Conservation (phyloP, 2,329 filamentous ascomycete genomes). For the Fusarium falciforme region DNA sequence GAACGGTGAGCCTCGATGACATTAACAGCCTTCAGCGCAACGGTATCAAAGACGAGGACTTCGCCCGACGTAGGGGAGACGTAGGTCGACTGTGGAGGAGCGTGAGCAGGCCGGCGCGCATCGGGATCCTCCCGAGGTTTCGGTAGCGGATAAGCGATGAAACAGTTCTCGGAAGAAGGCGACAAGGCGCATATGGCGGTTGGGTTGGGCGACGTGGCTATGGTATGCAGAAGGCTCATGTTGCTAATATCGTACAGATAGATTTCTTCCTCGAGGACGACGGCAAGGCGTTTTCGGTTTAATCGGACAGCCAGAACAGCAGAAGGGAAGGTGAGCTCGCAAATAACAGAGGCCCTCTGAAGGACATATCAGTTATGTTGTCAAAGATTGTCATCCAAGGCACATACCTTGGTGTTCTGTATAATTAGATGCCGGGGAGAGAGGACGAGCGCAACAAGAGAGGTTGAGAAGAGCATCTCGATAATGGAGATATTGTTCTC, state of each 20-base stretch:
- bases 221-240: conserved; percentile 94
- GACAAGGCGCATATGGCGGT: conserved; percentile 92
- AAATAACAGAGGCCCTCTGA: conserved; percentile 83
- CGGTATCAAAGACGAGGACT: conserved; percentile 90
- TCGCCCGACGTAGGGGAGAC: conserved; percentile 89
- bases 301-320: conserved; percentile 92
- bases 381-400: not conserved
- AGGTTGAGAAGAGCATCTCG: conserved; percentile 99
- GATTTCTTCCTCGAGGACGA: conserved; percentile 94
- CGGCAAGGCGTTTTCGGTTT: conserved; percentile 92
- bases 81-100: conserved; percentile 82
- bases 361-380: conserved; percentile 28
- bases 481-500: conserved; percentile 96
- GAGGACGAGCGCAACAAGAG: conserved; percentile 90
- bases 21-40: conserved; percentile 91
- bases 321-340: conserved; percentile 98
- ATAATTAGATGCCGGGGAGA: conserved; percentile 94
- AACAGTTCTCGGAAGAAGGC: conserved; percentile 95
- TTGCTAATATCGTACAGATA: conserved; percentile 99
- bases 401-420: conserved; percentile 90
- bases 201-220: conserved; percentile 93
- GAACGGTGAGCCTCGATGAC: conserved; percentile 96
- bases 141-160: conserved; percentile 91
- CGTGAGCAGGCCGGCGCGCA: conserved; percentile 77
- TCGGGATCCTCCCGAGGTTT: conserved; percentile 72